Conservation (phyloP, 1,139 yeast species). For the Saccharomyces hybrid region DNA sequence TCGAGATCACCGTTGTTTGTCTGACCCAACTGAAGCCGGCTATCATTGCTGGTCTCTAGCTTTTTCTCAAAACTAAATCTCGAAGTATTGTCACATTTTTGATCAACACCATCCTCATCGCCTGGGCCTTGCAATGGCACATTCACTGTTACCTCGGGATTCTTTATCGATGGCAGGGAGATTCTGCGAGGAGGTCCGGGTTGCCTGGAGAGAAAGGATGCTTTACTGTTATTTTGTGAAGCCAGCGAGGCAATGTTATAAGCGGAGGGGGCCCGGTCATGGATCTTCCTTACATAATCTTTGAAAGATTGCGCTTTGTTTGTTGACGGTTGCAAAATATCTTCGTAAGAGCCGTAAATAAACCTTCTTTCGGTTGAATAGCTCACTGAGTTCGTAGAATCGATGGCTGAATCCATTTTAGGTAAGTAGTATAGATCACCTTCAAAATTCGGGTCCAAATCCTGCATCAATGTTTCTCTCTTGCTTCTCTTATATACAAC, state of each 20-base stretch:
- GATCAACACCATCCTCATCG: neutral
- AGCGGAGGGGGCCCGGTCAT: slow-evolving; percentile 15
- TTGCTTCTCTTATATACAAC: slow-evolving; percentile 53
- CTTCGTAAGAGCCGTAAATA: slow-evolving; percentile 5
- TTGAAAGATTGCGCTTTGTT: slow-evolving; percentile 15
- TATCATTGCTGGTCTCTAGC: neutral
- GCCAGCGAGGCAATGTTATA: slow-evolving; percentile 16
- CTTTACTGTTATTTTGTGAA: slow-evolving; percentile 4
- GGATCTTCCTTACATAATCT: slow-evolving; percentile 17
- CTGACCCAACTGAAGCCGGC: neutral
- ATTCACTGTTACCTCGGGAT: neutral
- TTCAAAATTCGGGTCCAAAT: slow-evolving; percentile 68
- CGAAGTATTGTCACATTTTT: neutral
- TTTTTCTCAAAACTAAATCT: neutral
- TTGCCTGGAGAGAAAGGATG: neutral
- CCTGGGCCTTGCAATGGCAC: neutral
- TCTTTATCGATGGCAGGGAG: neutral
- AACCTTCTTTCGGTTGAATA: slow-evolving; percentile 4
- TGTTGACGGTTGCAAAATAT: slow-evolving; percentile 19
- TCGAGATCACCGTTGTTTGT: neutral
- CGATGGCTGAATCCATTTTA: neutral
- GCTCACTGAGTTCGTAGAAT: slow-evolving; percentile 21
- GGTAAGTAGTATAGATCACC: slow-evolving; percentile 70
- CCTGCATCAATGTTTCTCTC: slow-evolving; percentile 43
- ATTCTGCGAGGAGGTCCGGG: neutral